Evolutionary conservation across 1,139 yeast species (phyloP).

Genomic region (Yamadazyma diddensiae): DNA sequence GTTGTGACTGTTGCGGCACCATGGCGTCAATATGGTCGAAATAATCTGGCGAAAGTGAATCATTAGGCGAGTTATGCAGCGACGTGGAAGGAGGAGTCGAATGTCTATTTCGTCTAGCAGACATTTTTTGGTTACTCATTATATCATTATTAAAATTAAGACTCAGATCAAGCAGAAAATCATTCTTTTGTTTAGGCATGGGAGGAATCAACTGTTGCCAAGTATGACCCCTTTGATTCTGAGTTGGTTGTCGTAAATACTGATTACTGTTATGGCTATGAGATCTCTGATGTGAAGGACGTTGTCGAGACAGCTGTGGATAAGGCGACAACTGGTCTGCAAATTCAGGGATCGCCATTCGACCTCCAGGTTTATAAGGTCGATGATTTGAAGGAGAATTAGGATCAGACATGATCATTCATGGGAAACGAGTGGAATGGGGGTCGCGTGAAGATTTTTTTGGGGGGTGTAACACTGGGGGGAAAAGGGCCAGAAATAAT

Average conservation of each 20-base stretch:
- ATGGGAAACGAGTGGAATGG: slow-evolving; percentile 1
- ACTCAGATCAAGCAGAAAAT: slow-evolving; percentile 10
- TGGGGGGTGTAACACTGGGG: too few relatives aligned
- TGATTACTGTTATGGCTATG: slow-evolving; percentile 11
- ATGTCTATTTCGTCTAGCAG: slow-evolving; percentile 9
- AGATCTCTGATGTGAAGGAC: slow-evolving; percentile 12
- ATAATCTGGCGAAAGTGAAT: slow-evolving; percentile 4
- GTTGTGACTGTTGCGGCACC: too few relatives aligned
- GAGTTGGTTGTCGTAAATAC: not conserved
- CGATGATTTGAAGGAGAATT: slow-evolving; percentile 2
- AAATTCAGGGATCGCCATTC: not conserved
- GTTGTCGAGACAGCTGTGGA: not conserved
- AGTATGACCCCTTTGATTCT: slow-evolving; percentile 1
- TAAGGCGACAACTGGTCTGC: not conserved
- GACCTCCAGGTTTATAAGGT: slow-evolving; percentile 1
- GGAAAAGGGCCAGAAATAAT: not conserved
- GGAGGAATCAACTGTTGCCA: slow-evolving; percentile 24
- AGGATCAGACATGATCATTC: slow-evolving; percentile 8
- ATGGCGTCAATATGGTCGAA: slow-evolving; percentile 11
- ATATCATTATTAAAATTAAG: slow-evolving; percentile 9
- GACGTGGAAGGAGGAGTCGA: slow-evolving; percentile 9
- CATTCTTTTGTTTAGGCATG: slow-evolving; percentile 14
- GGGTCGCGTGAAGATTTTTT: not conserved
- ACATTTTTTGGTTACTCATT: slow-evolving; percentile 6
- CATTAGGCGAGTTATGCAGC: slow-evolving; percentile 4